phyloP scores from a whole-genome alignment of 257 asterid species.

The Ophiorrhiza pumila region DNA sequence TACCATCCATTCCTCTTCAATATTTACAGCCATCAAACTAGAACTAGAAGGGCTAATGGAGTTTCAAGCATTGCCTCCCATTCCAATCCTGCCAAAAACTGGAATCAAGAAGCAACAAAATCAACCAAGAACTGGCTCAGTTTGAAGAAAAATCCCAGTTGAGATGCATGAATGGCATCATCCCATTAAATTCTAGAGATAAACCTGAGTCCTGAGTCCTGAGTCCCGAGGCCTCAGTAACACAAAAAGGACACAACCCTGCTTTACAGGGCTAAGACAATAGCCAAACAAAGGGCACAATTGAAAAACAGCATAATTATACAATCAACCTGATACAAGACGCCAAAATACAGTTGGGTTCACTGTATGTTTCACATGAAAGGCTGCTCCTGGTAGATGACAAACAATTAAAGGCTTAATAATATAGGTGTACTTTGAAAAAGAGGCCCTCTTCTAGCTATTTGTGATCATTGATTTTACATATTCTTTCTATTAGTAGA shows the following conservation, averaged over 20 bases:
- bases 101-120: neutral
- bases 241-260: conserved; percentile 22
- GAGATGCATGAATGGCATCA: neutral
- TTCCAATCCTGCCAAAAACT: neutral
- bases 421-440: conserved; percentile 36
- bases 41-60: neutral
- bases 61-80: neutral
- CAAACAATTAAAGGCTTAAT: conserved; percentile 56
- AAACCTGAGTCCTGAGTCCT: too few relatives aligned
- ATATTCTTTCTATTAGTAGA: conserved; percentile 61
- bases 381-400: conserved; percentile 70
- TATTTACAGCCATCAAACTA: too few relatives aligned
- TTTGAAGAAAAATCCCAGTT: neutral
- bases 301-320: conserved; percentile 19
- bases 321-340: conserved; percentile 44
- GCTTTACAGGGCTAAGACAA: conserved; percentile 41
- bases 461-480: conserved; percentile 51
- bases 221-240: too few relatives aligned
- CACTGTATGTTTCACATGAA: conserved; percentile 85
- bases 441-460: conserved; percentile 36
- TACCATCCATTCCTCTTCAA: neutral
- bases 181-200: neutral
- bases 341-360: conserved; percentile 86
- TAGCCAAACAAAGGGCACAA: conserved; percentile 30
- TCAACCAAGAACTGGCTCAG: neutral